These are phyloP conservation scores for Cadophora sp. DNA, from an alignment of 2,329 filamentous ascomycete species.

Conservation along the genomic window DNA sequence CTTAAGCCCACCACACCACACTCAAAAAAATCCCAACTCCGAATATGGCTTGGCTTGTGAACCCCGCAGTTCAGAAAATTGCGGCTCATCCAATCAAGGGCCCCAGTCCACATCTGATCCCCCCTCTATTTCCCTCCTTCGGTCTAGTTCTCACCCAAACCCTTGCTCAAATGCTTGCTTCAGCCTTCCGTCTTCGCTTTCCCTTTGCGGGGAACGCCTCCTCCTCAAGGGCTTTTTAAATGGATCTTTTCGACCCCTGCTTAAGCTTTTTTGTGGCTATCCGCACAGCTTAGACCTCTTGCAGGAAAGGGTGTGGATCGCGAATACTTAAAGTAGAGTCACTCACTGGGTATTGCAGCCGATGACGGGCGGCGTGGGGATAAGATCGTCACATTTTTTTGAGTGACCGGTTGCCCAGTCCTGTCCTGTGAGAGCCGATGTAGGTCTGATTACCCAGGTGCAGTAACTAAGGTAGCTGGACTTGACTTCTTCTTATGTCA, in stretches of 20 bases:
- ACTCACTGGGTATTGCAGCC: neutral
- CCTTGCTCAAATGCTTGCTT: slow-evolving; percentile 13
- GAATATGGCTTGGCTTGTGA: neutral
- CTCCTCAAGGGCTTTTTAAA: neutral
- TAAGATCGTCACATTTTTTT: neutral
- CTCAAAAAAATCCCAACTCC: neutral
- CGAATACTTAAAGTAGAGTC: too few species aligned
- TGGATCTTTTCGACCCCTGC: neutral
- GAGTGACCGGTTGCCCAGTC: neutral
- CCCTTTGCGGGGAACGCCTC: slow-evolving; percentile 9
- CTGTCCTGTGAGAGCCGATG: slow-evolving; percentile 1
- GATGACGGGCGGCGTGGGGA: neutral
- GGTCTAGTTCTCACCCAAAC: neutral
- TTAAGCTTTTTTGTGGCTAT: neutral
- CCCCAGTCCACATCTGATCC: neutral
- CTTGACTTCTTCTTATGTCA: neutral
- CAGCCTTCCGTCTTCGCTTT: slow-evolving; percentile 19
- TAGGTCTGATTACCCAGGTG: slow-evolving; percentile 16
- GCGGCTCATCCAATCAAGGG: neutral
- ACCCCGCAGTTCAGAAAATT: neutral
- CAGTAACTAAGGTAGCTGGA: neutral
- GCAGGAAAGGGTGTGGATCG: neutral
- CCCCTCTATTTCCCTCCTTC: neutral
- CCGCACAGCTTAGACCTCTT: slow-evolving; percentile 5
- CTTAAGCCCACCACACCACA: neutral